Evolutionary conservation across 1,284 basidiomycete species (phyloP), one percentile per base, ranked within the genome.

Genomic region (Fomitopsis pinicola): DNA sequence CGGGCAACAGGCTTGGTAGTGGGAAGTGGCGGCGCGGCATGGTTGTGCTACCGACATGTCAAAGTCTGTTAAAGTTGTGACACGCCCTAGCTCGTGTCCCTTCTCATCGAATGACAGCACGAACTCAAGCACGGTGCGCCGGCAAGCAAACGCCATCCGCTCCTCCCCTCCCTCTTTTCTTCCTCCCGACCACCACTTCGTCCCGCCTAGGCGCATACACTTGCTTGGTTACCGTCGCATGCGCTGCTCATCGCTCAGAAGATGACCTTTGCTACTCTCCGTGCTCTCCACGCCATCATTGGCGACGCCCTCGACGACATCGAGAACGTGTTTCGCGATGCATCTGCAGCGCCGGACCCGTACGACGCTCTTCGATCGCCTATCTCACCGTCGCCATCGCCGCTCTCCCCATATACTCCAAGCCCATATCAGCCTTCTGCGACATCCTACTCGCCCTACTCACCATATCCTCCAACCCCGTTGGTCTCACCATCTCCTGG

Each of bases 241-340:
- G 48, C 22, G 35, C 52, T n/a, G 30, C 26, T 36, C 52, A 38
- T 46, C 44, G 44, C 44, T 46, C 6, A 10, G 28, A 26, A 19
- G 33, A 77, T 76, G 83, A 86, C 88, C 52, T 86, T 91, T 66
- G 77, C 84, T 19, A 77, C 79, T 58, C 80, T 91, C 58, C 82
- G 82, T 60, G 82, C 83, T 26, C 80, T 90, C 35, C 85, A 89
- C 63, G 73, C 80, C 65, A 80, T 90, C 70, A 83, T 90, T 64
- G 85, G 82, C 65, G 80, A 86, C 59, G 87, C 87, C 30, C 75
- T 90, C 64, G 80, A 85, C 72, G 86, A 89, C 66, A 86, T 90
- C 46, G 82, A 89, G 70, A 77, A 76, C 55, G 76, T 88, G 60
- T 90, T 88, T 71, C 72, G 72, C 19, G 65, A 66, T 38, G 66